phyloP scores from a whole-genome alignment of 306 rosid species.

The Quercus parvula region DNA sequence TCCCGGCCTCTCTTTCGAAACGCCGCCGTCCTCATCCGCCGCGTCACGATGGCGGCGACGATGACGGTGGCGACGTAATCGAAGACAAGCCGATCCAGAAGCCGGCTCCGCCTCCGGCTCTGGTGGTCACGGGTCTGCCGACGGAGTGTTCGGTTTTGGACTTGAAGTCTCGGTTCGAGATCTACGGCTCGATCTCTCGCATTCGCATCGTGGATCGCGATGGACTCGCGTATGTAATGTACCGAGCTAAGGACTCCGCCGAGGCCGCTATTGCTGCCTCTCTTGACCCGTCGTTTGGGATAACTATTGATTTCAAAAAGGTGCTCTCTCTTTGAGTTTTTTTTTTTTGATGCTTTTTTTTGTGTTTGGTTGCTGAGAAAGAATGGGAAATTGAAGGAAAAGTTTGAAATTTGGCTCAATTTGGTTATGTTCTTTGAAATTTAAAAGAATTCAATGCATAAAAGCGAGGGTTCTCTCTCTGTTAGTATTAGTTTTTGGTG shows the following conservation, averaged over 20 bases:
- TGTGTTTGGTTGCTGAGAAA: neutral
- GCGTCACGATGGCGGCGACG: neutral
- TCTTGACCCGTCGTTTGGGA: slow-evolving; percentile 67
- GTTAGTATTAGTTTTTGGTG: too few species aligned
- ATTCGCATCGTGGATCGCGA: slow-evolving; percentile 91
- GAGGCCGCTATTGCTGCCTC: slow-evolving; percentile 72
- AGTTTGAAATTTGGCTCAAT: neutral
- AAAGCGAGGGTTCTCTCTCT: neutral
- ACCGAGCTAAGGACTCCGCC: slow-evolving; percentile 64
- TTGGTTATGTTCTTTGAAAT: neutral
- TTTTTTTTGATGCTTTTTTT: neutral
- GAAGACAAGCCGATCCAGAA: slow-evolving; percentile 37
- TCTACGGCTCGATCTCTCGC: slow-evolving; percentile 85
- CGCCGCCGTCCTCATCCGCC: slow-evolving; percentile 50
- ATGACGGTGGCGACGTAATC: slow-evolving; percentile 19
- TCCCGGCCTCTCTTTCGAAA: slow-evolving; percentile 19
- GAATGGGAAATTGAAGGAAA: neutral
- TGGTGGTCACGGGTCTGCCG: slow-evolving; percentile 69
- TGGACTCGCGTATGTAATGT: slow-evolving; percentile 62
- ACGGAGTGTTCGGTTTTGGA: slow-evolving; percentile 79
- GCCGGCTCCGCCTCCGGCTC: slow-evolving; percentile 73
- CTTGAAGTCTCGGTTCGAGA: slow-evolving; percentile 90
- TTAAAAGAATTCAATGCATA: neutral
- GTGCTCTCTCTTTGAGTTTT: slow-evolving; percentile 20
- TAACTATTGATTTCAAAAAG: slow-evolving; percentile 66